These are phyloP conservation scores for Hygrophorus russula DNA, from an alignment of 768 basidiomycete genomes.

Conservation along the genomic window DNA sequence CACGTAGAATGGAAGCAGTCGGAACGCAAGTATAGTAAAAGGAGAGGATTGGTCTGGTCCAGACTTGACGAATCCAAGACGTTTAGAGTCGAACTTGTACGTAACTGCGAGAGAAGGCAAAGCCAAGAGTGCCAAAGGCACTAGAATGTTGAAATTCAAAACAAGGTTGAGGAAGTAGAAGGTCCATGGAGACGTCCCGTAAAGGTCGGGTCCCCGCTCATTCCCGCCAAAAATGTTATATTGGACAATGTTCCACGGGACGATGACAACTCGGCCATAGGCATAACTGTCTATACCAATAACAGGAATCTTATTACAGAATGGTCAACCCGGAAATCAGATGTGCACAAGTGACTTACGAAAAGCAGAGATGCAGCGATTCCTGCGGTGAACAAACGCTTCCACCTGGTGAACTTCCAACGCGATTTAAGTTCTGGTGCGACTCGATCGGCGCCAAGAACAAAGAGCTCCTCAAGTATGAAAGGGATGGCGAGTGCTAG, in stretches of 20 bases:
- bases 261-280: constrained; percentile 69
- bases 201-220: constrained; percentile 80
- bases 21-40: constrained; percentile 61
- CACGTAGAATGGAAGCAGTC: constrained; percentile 85
- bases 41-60: constrained; percentile 60
- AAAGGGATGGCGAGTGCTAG: constrained; percentile 82
- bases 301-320: constrained; percentile 62
- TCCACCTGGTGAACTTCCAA: constrained; percentile 59
- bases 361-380: constrained; percentile 48
- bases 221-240: constrained; percentile 87
- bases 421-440: constrained; percentile 26
- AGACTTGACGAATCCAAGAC: constrained; percentile 48
- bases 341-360: constrained; percentile 29
- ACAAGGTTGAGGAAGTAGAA: constrained; percentile 86
- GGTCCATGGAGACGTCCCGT: constrained; percentile 81
- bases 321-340: not conserved
- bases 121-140: constrained; percentile 71
- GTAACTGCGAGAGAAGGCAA: constrained; percentile 73
- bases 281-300: constrained; percentile 74
- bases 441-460: constrained; percentile 60
- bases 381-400: constrained; percentile 41
- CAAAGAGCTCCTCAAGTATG: constrained; percentile 79
- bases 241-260: constrained; percentile 86
- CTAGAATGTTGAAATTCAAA: constrained; percentile 87
- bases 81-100: constrained; percentile 60